Evolutionary conservation across 805 yeast genomes (phyloP).

Genomic region (Ogataea zsoltii): DNA sequence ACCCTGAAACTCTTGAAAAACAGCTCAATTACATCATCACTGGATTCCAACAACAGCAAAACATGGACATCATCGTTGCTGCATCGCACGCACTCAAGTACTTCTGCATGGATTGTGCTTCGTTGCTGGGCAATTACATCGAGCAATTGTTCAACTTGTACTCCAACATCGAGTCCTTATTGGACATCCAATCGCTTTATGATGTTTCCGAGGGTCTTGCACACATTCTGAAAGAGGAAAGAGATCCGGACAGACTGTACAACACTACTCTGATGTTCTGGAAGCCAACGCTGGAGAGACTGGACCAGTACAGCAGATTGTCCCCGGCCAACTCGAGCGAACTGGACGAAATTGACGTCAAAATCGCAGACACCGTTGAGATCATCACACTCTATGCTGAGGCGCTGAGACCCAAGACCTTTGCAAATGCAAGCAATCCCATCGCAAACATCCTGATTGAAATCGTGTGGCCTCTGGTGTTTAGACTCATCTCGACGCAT

Average conservation of each 20-base stretch:
- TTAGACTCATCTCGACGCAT: constrained; percentile 48
- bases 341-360: constrained; percentile 39
- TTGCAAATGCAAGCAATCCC: constrained; percentile 44
- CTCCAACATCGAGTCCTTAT: constrained; percentile 48
- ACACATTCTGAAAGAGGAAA: constrained; percentile 68
- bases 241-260: constrained; percentile 48
- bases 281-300: constrained; percentile 57
- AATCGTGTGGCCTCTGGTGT: constrained; percentile 58
- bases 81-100: constrained; percentile 93
- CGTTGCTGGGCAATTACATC: constrained; percentile 60
- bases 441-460: constrained; percentile 54
- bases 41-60: constrained; percentile 53
- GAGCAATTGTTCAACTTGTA: constrained; percentile 79
- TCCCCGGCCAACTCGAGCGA: constrained; percentile 15
- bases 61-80: constrained; percentile 65
- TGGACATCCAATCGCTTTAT: constrained; percentile 69
- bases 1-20: constrained; percentile 77
- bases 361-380: constrained; percentile 75
- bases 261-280: constrained; percentile 62
- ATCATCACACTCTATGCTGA: constrained; percentile 60
- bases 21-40: constrained; percentile 81
- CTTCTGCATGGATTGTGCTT: constrained; percentile 89
- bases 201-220: constrained; percentile 91
- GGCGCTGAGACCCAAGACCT: constrained; percentile 49
- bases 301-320: constrained; percentile 29